Percentiles rank a stretch among this genome's conserved stretches.
Conservation (phyloP, 2,329 filamentous ascomycete genomes). For the Colletotrichum graminicola region DNA sequence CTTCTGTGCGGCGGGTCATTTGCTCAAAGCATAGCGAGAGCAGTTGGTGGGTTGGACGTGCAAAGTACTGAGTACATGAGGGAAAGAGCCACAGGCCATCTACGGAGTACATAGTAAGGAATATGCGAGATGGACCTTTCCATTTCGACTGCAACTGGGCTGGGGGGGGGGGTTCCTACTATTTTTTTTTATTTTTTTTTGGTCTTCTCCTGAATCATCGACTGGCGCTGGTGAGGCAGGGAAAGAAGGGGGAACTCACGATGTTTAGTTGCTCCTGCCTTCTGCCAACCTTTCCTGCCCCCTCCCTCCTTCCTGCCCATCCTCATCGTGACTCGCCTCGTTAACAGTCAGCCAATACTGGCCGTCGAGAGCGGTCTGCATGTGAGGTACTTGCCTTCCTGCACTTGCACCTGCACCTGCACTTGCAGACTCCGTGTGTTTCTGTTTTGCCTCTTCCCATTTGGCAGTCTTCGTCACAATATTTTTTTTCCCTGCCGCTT, state of each 20-base stretch:
- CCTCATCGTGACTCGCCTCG: slow-evolving; percentile 12
- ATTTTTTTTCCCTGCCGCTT: slow-evolving; percentile 10
- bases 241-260: slow-evolving; percentile 29
- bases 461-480: slow-evolving; percentile 28
- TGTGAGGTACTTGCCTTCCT: slow-evolving; percentile 25
- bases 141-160: slow-evolving; percentile 31
- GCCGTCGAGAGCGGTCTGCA: slow-evolving; percentile 24
- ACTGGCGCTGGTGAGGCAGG: slow-evolving; percentile 14
- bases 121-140: slow-evolving; percentile 31
- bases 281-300: no score
- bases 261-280: slow-evolving; percentile 17
- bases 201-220: no score
- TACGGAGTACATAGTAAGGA: no score
- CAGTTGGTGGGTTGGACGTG: slow-evolving; percentile 12
- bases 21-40: slow-evolving; percentile 24
- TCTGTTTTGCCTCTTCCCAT: slow-evolving; percentile 31
- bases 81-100: slow-evolving; percentile 7
- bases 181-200: not conserved
- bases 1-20: slow-evolving; percentile 23
- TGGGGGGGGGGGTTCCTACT: not conserved
- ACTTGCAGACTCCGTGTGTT: slow-evolving; percentile 23
- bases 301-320: slow-evolving; percentile 7
- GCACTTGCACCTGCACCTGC: slow-evolving; percentile 10
- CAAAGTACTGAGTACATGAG: slow-evolving; percentile 31
- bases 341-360: slow-evolving; percentile 30